Conservation (phyloP, 768 basidiomycete species). For the Tulasnella sp. region DNA sequence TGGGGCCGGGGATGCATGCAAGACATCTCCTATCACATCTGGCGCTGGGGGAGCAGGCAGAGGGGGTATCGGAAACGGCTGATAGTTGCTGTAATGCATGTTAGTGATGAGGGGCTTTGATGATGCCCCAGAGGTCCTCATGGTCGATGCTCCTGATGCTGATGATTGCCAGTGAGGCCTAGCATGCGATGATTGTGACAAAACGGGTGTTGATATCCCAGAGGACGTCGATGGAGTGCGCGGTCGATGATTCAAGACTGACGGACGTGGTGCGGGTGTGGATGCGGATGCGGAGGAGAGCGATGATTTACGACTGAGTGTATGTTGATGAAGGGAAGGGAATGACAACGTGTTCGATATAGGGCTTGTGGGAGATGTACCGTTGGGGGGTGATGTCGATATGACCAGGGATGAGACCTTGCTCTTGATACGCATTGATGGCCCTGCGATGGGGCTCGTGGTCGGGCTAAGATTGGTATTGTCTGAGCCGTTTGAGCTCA, state of each 20-base stretch:
- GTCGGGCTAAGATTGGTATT: too few species aligned
- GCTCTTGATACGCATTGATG: conserved; percentile 8
- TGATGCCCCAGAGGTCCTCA: too few species aligned
- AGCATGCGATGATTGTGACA: neutral
- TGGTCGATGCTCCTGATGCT: too few species aligned
- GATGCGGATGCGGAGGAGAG: conserved; percentile 1
- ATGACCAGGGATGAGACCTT: conserved; percentile 8
- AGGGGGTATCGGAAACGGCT: conserved; percentile 9
- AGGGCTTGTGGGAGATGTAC: neutral
- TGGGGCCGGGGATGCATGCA: neutral
- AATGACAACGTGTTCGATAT: neutral
- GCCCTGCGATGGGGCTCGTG: neutral
- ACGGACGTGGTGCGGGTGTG: neutral
- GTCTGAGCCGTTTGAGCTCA: too few species aligned
- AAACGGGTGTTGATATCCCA: neutral
- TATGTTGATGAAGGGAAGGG: neutral
- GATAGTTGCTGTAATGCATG: conserved; percentile 11
- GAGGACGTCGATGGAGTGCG: conserved; percentile 5
- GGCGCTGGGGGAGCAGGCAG: conserved; percentile 11
- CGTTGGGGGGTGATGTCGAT: neutral
- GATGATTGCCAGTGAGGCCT: neutral
- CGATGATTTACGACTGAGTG: conserved; percentile 1
- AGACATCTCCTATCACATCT: neutral
- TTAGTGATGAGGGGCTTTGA: neutral
- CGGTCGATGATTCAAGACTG: neutral